Conservation (phyloP, 345 rosid genomes). For the Hypericum androsaemum region DNA sequence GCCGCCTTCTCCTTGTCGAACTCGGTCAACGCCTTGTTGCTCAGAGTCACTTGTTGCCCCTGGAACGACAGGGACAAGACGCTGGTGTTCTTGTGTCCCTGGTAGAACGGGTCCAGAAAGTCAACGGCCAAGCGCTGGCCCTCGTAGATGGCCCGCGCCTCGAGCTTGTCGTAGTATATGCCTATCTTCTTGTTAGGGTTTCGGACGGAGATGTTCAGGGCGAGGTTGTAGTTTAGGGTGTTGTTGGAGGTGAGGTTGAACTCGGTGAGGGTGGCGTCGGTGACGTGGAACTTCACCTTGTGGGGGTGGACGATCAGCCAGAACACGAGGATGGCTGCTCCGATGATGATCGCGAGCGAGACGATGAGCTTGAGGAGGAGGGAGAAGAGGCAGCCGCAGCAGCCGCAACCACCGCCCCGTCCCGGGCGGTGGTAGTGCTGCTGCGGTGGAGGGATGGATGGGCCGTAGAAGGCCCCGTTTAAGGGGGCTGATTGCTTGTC, state of each 20-base stretch:
- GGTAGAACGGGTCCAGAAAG: constrained; percentile 13
- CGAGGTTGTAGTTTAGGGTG: constrained; percentile 24
- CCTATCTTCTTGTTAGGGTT: constrained; percentile 38
- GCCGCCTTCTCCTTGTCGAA: constrained; percentile 10
- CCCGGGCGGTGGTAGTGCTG: constrained; percentile 8
- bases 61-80: constrained; percentile 5
- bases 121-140: constrained; percentile 9
- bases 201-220: constrained; percentile 23
- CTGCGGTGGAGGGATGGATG: neutral
- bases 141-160: constrained; percentile 19
- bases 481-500: neutral
- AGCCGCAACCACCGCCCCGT: constrained; percentile 11
- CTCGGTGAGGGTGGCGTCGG: constrained; percentile 26
- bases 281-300: constrained; percentile 30
- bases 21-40: neutral
- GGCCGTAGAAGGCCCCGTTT: constrained; percentile 3
- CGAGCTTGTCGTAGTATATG: constrained; percentile 28
- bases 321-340: constrained; percentile 24
- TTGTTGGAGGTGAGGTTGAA: constrained; percentile 23
- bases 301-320: constrained; percentile 40
- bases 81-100: constrained; percentile 25
- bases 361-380: constrained; percentile 15
- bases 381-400: constrained; percentile 19
- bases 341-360: constrained; percentile 14
- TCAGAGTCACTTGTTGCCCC: constrained; percentile 12